phyloP scores from a whole-genome alignment of 306 rosid species.

The Comarum palustre region DNA sequence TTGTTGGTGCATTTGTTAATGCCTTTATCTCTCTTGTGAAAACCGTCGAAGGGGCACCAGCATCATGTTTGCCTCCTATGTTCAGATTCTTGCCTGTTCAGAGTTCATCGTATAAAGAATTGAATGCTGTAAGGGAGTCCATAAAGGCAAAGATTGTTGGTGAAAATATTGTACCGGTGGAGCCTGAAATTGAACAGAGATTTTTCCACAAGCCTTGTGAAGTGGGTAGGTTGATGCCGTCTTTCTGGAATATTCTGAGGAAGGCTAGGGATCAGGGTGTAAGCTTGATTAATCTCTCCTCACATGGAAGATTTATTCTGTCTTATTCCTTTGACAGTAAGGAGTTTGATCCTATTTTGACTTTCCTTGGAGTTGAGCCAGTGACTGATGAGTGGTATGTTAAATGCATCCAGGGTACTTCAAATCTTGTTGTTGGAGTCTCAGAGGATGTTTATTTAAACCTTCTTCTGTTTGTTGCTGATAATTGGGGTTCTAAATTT shows the following conservation, averaged over 20 bases:
- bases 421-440: slow-evolving; percentile 47
- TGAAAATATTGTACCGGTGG: slow-evolving; percentile 48
- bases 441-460: slow-evolving; percentile 47
- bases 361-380: slow-evolving; percentile 42
- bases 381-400: slow-evolving; percentile 60
- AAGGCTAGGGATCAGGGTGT: slow-evolving; percentile 37
- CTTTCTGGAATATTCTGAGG: slow-evolving; percentile 50
- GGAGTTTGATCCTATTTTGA: slow-evolving; percentile 26
- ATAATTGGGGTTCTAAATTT: slow-evolving; percentile 35
- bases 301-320: slow-evolving; percentile 38
- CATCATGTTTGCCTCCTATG: slow-evolving; percentile 36
- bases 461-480: slow-evolving; percentile 51
- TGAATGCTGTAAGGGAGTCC: slow-evolving; percentile 49
- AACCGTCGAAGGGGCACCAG: slow-evolving; percentile 34
- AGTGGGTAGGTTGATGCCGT: slow-evolving; percentile 55
- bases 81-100: slow-evolving; percentile 55
- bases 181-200: slow-evolving; percentile 48
- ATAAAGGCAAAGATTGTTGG: slow-evolving; percentile 40
- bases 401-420: slow-evolving; percentile 54
- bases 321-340: no score
- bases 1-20: no score
- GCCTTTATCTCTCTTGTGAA: slow-evolving; percentile 44
- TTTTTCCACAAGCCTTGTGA: slow-evolving; percentile 56
- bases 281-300: slow-evolving; percentile 42
- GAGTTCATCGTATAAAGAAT: slow-evolving; percentile 30